Evolutionary conservation across 371 early-diverging fungal genomes (phyloP).

Genomic region (Homolaphlyctis polyrhiza): DNA sequence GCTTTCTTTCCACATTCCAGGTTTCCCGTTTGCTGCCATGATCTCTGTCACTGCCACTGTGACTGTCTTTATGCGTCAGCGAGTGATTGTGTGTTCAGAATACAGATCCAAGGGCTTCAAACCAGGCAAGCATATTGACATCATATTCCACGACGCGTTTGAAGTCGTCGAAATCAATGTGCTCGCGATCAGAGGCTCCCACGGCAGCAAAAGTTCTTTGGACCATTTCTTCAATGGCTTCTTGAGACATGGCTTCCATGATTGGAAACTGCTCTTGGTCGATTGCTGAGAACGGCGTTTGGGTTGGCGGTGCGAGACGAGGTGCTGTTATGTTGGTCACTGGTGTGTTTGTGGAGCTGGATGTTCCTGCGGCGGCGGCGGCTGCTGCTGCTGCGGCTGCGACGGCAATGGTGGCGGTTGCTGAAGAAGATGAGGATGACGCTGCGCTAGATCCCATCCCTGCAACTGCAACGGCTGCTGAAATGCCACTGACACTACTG

Average conservation of each 20-base stretch:
- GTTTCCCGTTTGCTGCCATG: too few relatives aligned
- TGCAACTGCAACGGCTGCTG: neutral
- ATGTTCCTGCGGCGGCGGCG: neutral
- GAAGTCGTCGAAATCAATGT: slow-evolving; percentile 75
- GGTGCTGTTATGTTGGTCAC: neutral
- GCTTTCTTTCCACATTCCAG: too few relatives aligned
- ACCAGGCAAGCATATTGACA: slow-evolving; percentile 50
- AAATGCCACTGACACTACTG: too few relatives aligned
- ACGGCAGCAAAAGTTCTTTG: slow-evolving; percentile 68
- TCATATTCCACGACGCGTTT: slow-evolving; percentile 56
- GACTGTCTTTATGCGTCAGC: too few relatives aligned
- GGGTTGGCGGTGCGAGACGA: neutral
- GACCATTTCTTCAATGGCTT: slow-evolving; percentile 92
- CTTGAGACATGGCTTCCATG: slow-evolving; percentile 87
- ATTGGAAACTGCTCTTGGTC: slow-evolving; percentile 56
- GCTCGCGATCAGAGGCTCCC: slow-evolving; percentile 55
- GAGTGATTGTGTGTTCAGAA: too few relatives aligned
- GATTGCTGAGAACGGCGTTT: neutral
- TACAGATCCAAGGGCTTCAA: slow-evolving; percentile 29
- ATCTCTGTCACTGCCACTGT: too few relatives aligned
- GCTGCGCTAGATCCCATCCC: too few relatives aligned
- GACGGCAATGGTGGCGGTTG: neutral
- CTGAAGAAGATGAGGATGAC: neutral
- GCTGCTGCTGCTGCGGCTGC: neutral
- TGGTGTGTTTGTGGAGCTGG: neutral